phyloP scores from a whole-genome alignment of 2,329 filamentous ascomycete species.

The Aspergillus eucalypticola region DNA sequence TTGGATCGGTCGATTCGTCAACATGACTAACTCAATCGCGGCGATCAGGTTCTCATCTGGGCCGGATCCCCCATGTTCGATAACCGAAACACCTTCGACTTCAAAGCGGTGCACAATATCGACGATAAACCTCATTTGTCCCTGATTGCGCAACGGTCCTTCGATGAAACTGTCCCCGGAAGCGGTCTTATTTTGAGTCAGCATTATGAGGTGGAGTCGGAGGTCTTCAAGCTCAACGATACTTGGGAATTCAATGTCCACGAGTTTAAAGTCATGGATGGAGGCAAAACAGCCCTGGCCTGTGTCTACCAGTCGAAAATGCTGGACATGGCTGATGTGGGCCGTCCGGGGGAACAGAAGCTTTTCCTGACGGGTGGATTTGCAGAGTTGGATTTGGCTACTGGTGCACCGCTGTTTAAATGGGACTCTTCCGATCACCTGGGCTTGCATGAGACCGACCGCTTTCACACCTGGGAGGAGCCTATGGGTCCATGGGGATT shows the following conservation, averaged over 20 bases:
- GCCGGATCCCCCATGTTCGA: slow-evolving; percentile 48
- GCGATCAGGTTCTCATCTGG: slow-evolving; percentile 41
- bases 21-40: not conserved
- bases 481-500: slow-evolving; percentile 21
- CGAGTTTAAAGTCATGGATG: slow-evolving; percentile 38
- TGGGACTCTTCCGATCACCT: slow-evolving; percentile 38
- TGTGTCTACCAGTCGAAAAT: slow-evolving; percentile 24
- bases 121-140: slow-evolving; percentile 48
- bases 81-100: slow-evolving; percentile 50
- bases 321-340: slow-evolving; percentile 26
- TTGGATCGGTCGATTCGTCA: no score
- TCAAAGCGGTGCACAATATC: slow-evolving; percentile 45
- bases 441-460: slow-evolving; percentile 26
- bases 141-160: slow-evolving; percentile 39
- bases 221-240: slow-evolving; percentile 33
- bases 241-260: slow-evolving; percentile 39
- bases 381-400: slow-evolving; percentile 35
- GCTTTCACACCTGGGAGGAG: slow-evolving; percentile 6
- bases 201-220: slow-evolving; percentile 47
- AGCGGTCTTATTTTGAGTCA: slow-evolving; percentile 51
- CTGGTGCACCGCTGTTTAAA: slow-evolving; percentile 31
- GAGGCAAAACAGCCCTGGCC: slow-evolving; percentile 34
- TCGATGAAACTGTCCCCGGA: slow-evolving; percentile 42
- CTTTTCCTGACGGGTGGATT: slow-evolving; percentile 35
- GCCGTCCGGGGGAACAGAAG: slow-evolving; percentile 26